Evolutionary conservation across 2,329 filamentous ascomycete species (phyloP).

Genomic region (Calonectria multiphialidica): DNA sequence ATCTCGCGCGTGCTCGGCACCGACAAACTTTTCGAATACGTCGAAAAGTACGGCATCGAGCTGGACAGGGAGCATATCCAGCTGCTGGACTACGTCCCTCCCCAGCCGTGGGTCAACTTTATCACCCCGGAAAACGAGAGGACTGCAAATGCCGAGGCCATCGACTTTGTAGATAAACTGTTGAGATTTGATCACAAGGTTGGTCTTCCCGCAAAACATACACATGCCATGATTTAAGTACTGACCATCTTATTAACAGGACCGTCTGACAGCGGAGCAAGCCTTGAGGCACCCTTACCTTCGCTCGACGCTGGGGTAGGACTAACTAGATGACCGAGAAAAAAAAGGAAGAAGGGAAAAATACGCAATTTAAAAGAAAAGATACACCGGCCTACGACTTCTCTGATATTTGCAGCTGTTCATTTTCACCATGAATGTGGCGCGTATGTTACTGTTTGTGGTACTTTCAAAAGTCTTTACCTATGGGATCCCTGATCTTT

Average conservation of each 20-base stretch:
- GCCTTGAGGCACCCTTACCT: slow-evolving; percentile 23
- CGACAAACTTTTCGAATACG: slow-evolving; percentile 94
- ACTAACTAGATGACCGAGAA: no score
- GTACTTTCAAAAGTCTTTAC: no score
- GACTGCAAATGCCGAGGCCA: slow-evolving; percentile 92
- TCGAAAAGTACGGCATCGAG: slow-evolving; percentile 98
- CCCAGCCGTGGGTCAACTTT: slow-evolving; percentile 96
- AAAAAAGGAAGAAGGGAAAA: no score
- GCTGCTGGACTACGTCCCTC: slow-evolving; percentile 91
- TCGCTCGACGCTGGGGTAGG: no score
- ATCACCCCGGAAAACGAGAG: slow-evolving; percentile 94
- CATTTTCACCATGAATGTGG: no score
- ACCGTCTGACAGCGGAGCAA: neutral
- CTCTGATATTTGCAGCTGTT: no score
- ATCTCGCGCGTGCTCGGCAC: slow-evolving; percentile 98
- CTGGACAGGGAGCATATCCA: slow-evolving; percentile 96
- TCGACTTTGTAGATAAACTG: slow-evolving; percentile 96
- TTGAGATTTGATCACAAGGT: slow-evolving; percentile 96
- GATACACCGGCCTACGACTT: no score
- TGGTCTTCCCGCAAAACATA: slow-evolving; percentile 45
- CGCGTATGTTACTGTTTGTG: no score
- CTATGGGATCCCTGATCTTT: no score
- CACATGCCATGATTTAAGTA: no score
- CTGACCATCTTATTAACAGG: neutral
- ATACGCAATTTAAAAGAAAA: no score